Base-by-base conservation (phyloP, 176 grass and related monocot species). In the Bolboschoenus planiculmis region DNA sequence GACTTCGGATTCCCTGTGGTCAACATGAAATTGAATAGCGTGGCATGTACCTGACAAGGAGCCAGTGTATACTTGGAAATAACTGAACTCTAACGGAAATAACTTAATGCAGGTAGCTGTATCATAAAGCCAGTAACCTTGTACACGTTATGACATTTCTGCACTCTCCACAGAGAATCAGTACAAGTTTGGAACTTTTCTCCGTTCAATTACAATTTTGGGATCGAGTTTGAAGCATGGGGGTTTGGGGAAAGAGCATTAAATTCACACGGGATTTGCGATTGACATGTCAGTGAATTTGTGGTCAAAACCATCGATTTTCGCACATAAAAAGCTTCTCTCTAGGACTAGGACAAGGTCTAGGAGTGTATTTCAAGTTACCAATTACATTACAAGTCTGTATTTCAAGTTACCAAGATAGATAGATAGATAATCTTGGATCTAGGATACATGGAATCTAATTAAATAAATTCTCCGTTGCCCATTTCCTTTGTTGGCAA, bases 241-340 rank as follows among this genome's bases (percentile, higher is more conserved):
- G 79, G 13, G 53, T 56, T 57, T 31, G 76, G 47, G 3, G 6
- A 9, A 26, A 40, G 3, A 81, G 23, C 79, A 62, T 44, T 81
- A 64, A 81, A 61, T 81, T 81, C 13, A 61, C 56, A 63, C 56
- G 34, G 37, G 33, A 81, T 44, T 81, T 81, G 78, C 55, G 79
- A 81, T 44, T 44, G 39, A 35, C 53, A 61, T 81, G 79, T 62
- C 57, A 54, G 37, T 20, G 21, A 81, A 63, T 63, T 81, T 11
- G 48, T 64, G 21, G 36, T 81, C 79, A 81, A 30, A 81, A 63
- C 55, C 30, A 63, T 81, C 44, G 79, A 14, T 81, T 40, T 63
- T 27, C 23, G 40, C 56, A 20, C 58, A 60, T 57, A 37, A 64
- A 44, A 81, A 81, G 58, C 57, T 30, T 63, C 27, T 40, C 9